Base-by-base conservation (phyloP, 148 eudicot genomes). In the Chenopodium formosanum region DNA sequence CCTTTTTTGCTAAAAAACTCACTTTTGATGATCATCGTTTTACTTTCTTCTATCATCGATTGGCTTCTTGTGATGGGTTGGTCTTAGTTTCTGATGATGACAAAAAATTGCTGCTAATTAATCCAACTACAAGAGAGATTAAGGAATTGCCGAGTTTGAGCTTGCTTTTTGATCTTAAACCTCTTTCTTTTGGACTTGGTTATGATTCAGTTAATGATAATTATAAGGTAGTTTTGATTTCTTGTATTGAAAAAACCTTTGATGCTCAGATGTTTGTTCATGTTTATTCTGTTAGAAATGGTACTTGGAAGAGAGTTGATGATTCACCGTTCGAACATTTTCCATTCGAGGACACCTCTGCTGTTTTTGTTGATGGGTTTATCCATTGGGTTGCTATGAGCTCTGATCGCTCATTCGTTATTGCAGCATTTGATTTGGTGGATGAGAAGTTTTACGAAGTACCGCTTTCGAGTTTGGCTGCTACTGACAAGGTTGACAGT, bases 21-120 rank as follows among this genome's bases (percentile, higher is more conserved):
- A 31, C 13, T 13, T 3, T 13, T 46, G 22, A 16, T 10, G 78
- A 29, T 29, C 16, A 25, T 10, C 29, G 6, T 52, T 20, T 70
- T 32, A 19, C 0, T 9, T 27, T 12, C 16, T 29, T 10, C 5
- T 37, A 37, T 27, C 0, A 2, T 31, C 27, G 25, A n/a, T 14
- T 58, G 53, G 67, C 4, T 10, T 70, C 80, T 44, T 82, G 84
- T 77, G 75, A 77, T 77, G 84, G 84, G 75, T 69, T 82, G 77
- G 16, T 77, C 3, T 44, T 78, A 27, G 37, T 67, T 23, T 4
- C 2, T 8, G 2, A 46, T 47, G 25, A 25, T 1, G 73, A 25
- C 2, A 5, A 25, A 1, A 65, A 78, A 23, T 1, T 19, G 14
- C 13, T 44, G 31, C 9, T 78, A 22, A 25, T 78, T 2, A 78